These are phyloP conservation scores for Canavalia ensiformis DNA, from an alignment of 306 rosid species.

Conservation along the genomic window DNA sequence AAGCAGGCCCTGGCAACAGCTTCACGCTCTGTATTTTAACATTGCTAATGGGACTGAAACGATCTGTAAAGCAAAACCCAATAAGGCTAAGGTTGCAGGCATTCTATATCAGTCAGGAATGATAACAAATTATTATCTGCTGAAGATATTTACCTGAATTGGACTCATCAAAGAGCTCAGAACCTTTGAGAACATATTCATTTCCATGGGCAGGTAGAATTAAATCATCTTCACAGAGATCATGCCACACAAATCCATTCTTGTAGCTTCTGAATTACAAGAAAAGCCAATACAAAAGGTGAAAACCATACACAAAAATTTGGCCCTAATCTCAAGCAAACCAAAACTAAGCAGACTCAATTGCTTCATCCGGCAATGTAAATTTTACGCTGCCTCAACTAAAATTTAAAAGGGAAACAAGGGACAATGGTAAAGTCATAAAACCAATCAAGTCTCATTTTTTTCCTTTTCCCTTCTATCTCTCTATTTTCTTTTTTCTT, in stretches of 20 bases:
- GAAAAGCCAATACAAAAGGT: constrained; percentile 31
- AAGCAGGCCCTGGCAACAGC: constrained; percentile 79
- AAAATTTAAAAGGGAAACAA: constrained; percentile 21
- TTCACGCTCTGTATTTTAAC: constrained; percentile 70
- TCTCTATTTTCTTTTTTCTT: background rate
- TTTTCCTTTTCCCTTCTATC: background rate
- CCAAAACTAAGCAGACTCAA: background rate
- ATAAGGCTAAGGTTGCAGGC: constrained; percentile 21
- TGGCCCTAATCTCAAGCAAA: background rate
- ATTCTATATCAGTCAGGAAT: constrained; percentile 25
- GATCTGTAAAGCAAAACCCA: constrained; percentile 58
- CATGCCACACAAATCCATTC: constrained; percentile 97
- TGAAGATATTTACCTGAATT: constrained; percentile 68
- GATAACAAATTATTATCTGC: background rate
- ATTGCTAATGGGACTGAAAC: constrained; percentile 70
- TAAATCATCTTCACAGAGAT: constrained; percentile 85
- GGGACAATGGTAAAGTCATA: background rate
- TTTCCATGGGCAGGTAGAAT: constrained; percentile 94
- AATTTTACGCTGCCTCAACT: background rate
- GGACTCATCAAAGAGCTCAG: constrained; percentile 94
- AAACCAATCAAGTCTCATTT: background rate
- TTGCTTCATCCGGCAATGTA: constrained; percentile 23
- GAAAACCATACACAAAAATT: constrained; percentile 20
- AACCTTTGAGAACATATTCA: constrained; percentile 98
- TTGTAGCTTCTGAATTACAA: constrained; percentile 85